Conservation (phyloP, 1,139 yeast species). For the Yamadazyma triangularis region DNA sequence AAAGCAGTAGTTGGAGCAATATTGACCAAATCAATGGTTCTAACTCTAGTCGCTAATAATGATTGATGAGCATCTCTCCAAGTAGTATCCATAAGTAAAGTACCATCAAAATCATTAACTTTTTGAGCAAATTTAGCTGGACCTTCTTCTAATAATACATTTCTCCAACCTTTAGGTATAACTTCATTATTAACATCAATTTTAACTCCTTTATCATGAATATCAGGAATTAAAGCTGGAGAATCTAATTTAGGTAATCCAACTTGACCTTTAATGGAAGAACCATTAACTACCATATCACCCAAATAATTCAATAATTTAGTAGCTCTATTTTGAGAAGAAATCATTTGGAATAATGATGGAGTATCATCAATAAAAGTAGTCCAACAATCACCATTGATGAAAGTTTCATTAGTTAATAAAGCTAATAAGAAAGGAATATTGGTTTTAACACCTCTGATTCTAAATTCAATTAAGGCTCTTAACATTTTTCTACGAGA, state of each 20-base stretch:
- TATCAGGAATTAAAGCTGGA: slow-evolving; percentile 70
- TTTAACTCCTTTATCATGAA: slow-evolving; percentile 57
- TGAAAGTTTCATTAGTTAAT: slow-evolving; percentile 87
- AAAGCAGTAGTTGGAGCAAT: slow-evolving; percentile 94
- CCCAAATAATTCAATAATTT: slow-evolving; percentile 85
- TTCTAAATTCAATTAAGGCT: slow-evolving; percentile 93
- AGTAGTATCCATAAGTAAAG: slow-evolving; percentile 94
- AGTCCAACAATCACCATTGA: slow-evolving; percentile 91
- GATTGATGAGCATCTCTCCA: slow-evolving; percentile 99
- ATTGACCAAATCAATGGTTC: slow-evolving; percentile 86
- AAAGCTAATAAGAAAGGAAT: slow-evolving; percentile 94
- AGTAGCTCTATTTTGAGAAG: slow-evolving; percentile 95
- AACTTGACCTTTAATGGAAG: slow-evolving; percentile 90
- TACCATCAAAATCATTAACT: slow-evolving; percentile 80
- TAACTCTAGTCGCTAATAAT: slow-evolving; percentile 92
- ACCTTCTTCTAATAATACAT: slow-evolving; percentile 75
- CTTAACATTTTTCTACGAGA: slow-evolving; percentile 97
- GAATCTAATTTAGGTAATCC: slow-evolving; percentile 81
- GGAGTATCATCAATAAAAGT: slow-evolving; percentile 99
- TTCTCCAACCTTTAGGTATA: slow-evolving; percentile 85
- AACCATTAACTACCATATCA: slow-evolving; percentile 91
- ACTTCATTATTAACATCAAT: slow-evolving; percentile 58
- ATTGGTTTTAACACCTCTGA: slow-evolving; percentile 97
- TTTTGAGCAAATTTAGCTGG: slow-evolving; percentile 86
- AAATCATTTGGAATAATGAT: slow-evolving; percentile 87